Evolutionary conservation across 805 yeast species (phyloP), one percentile per base, ranked within the genome.

Genomic region (Wickerhamomyces subpelliculosus): DNA sequence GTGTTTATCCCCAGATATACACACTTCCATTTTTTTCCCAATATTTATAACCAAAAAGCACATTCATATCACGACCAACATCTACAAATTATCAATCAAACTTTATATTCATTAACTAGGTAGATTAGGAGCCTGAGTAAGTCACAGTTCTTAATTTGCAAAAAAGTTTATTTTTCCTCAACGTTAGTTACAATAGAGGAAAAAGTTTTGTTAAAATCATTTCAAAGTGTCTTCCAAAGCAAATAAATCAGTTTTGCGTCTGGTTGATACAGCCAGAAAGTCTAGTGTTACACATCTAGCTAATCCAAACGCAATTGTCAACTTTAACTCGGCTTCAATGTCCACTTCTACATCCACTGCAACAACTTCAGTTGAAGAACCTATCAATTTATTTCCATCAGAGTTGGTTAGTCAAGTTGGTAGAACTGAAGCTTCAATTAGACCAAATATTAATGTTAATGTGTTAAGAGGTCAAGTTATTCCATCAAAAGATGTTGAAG

Each of bases 251-350:
- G 40, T 52, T 35, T 40, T 52, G 42, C 51, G 52, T 23, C 45
- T 51, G 48, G 52, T 45, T 34, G 53, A 49, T 35, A 37, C 50
- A 29, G 44, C 54, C 36, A 45, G 46, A 41, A 39, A 44, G 38
- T 41, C 47, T 44, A 44, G 48, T 25, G 13, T 17, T 23, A 33
- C 22, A 33, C n/a, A 12, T 12, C 7, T 18, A 16, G 13, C 19
- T 6, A 27, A 17, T 20, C 14, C 29, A 27, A 27, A 12, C 7
- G 5, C 18, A 19, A 3, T 6, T 21, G 23, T 25, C 28, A 25
- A 24, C 27, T 25, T 24, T 29, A 18, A 24, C 19, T 25, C 26
- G 23, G 13, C 13, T 16, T 10, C 13, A 16, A 27, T 27, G 4
- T 18, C 34, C 18, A 22, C 27, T 16, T 3, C 20, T 23, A 18